Percentiles rank a stretch among this genome's conserved stretches.
Evolutionary conservation across 1,284 basidiomycete genomes (phyloP).

Genomic region (Fistulinella cinereoalba): DNA sequence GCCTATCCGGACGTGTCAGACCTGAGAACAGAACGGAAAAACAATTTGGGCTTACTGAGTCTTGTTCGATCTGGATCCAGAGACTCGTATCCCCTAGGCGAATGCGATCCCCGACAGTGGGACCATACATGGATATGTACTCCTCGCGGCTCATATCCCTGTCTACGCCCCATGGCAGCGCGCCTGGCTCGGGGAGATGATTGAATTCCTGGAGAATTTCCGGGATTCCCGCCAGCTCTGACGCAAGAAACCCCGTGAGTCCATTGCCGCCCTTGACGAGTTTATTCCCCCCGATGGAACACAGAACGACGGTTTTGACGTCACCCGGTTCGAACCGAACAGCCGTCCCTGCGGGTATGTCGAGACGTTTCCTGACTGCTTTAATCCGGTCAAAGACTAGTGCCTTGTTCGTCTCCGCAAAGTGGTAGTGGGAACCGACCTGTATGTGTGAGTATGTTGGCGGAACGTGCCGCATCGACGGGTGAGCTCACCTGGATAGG

Average conservation of each 20-base stretch:
- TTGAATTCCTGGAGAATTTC: constrained; percentile 48
- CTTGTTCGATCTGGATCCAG: constrained; percentile 92
- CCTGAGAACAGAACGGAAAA: not conserved
- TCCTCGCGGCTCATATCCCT: constrained; percentile 59
- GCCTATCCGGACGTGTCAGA: constrained; percentile 43
- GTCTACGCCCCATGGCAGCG: constrained; percentile 45
- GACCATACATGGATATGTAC: constrained; percentile 93
- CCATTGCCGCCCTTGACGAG: constrained; percentile 81
- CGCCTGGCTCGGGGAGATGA: constrained; percentile 60
- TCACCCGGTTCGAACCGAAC: constrained; percentile 97
- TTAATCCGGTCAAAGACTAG: constrained; percentile 82
- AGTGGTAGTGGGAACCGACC: constrained; percentile 93
- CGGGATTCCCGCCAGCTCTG: constrained; percentile 20
- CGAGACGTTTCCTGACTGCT: constrained; percentile 83
- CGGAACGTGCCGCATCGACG: not conserved
- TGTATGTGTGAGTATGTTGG: constrained; percentile 27
- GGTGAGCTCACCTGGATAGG: constrained; percentile 75
- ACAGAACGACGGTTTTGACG: constrained; percentile 79
- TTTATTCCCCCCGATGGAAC: constrained; percentile 73
- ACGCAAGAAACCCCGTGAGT: constrained; percentile 55
- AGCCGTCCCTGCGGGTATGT: constrained; percentile 93
- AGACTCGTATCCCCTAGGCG: constrained; percentile 87
- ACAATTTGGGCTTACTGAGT: constrained; percentile 54
- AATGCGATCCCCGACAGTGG: constrained; percentile 88
- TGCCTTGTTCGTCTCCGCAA: constrained; percentile 84